phyloP scores from a whole-genome alignment of 495 filamentous ascomycete species.

The Talaromyces liani region DNA sequence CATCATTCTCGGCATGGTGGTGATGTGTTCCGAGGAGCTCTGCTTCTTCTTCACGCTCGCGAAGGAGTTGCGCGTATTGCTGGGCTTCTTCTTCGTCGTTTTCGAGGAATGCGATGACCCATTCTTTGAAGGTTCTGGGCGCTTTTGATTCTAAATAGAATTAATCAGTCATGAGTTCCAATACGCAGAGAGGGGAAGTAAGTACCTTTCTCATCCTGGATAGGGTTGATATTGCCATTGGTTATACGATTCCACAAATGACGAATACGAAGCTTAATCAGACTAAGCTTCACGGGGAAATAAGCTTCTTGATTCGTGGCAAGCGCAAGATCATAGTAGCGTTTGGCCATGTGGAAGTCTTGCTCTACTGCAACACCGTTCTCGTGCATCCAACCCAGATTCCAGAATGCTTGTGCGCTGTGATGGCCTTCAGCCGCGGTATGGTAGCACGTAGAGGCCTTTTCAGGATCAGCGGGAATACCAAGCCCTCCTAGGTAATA shows the following conservation, averaged over 20 bases:
- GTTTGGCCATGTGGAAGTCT: conserved; percentile 95
- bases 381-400: conserved; percentile 99
- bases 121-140: conserved; percentile 70
- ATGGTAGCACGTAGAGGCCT: conserved; percentile 87
- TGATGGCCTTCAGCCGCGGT: conserved; percentile 84
- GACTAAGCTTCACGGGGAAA: conserved; percentile 80
- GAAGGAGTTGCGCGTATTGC: conserved; percentile 44
- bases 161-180: neutral
- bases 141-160: conserved; percentile 49
- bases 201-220: conserved; percentile 79
- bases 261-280: conserved; percentile 76
- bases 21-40: conserved; percentile 43
- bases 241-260: conserved; percentile 94
- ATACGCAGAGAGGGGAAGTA: neutral
- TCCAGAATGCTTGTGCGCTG: conserved; percentile 93
- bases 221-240: conserved; percentile 79
- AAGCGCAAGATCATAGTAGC: conserved; percentile 87
- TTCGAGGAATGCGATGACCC: conserved; percentile 74
- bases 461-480: conserved; percentile 61
- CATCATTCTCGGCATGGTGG: conserved; percentile 33
- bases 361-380: conserved; percentile 90
- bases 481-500: conserved; percentile 85
- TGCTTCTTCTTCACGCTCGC: conserved; percentile 51
- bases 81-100: conserved; percentile 51
- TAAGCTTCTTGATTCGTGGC: conserved; percentile 91